Evolutionary conservation across 768 basidiomycete genomes (phyloP).

Genomic region (Leccinum subgranulosum): DNA sequence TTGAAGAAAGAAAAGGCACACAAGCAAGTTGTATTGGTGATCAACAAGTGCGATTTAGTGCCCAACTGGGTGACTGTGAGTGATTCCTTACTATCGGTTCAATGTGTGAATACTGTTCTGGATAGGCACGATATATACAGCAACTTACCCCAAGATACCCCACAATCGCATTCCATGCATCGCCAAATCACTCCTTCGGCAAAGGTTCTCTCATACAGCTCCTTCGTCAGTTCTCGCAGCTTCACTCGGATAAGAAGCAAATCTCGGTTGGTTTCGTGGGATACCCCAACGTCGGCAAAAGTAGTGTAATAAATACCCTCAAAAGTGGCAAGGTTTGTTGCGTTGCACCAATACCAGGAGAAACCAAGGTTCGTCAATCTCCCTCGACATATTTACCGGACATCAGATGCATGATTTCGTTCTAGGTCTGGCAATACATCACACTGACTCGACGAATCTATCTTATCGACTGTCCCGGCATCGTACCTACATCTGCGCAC

Average conservation of each 20-base stretch:
- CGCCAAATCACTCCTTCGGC: constrained; percentile 98
- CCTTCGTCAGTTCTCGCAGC: constrained; percentile 91
- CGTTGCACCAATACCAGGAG: constrained; percentile 95
- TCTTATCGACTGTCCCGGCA: constrained; percentile 98
- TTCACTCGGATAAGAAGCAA: constrained; percentile 99
- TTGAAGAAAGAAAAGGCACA: constrained; percentile 95
- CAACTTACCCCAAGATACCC: constrained; percentile 93
- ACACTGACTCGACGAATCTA: constrained; percentile 94
- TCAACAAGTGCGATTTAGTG: constrained; percentile 98
- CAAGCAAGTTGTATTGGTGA: constrained; percentile 93
- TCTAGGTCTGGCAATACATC: constrained; percentile 96
- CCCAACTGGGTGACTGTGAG: constrained; percentile 98
- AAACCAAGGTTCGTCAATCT: constrained; percentile 69
- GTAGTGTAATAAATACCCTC: constrained; percentile 95
- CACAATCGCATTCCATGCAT: constrained; percentile 97
- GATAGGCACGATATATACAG: constrained; percentile 90
- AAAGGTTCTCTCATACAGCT: constrained; percentile 98
- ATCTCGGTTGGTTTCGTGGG: constrained; percentile 98
- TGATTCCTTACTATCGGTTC: constrained; percentile 11
- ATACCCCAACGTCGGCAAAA: constrained; percentile 98
- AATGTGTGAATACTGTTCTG: neutral
- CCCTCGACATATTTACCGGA: neutral
- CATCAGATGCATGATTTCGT: neutral
- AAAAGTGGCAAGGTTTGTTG: constrained; percentile 97
- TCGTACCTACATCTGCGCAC: constrained; percentile 90